Evolutionary conservation across 306 rosid genomes (phyloP).

Genomic region (Gastrolobium villosum): DNA sequence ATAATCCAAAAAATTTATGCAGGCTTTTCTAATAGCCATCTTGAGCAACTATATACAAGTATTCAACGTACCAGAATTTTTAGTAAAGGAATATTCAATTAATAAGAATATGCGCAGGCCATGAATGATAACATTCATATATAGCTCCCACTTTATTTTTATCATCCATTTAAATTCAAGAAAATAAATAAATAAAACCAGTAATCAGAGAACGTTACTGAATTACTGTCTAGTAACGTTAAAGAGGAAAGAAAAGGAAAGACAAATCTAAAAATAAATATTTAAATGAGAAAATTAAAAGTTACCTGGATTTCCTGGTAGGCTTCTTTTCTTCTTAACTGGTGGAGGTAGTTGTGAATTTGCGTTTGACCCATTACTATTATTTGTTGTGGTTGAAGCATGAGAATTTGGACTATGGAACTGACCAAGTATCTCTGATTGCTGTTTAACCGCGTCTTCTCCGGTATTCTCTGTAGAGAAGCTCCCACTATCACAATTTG

Average conservation of each 20-base stretch:
- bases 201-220: background rate
- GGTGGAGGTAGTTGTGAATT: slow-evolving; percentile 55
- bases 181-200: background rate
- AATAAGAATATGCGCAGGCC: slow-evolving; percentile 14
- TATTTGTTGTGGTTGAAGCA: slow-evolving; percentile 56
- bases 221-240: background rate
- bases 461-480: slow-evolving; percentile 61
- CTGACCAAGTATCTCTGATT: slow-evolving; percentile 45
- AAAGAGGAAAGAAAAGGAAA: background rate
- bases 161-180: slow-evolving; percentile 27
- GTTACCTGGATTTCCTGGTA: slow-evolving; percentile 86
- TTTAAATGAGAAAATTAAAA: background rate
- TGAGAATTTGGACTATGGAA: slow-evolving; percentile 63
- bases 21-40: background rate
- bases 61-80: background rate
- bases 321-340: slow-evolving; percentile 73
- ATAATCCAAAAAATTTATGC: background rate
- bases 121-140: background rate
- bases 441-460: slow-evolving; percentile 53
- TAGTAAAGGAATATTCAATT: background rate
- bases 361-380: slow-evolving; percentile 54
- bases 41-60: background rate
- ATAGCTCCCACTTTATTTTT: background rate
- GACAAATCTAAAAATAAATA: no score
- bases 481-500: slow-evolving; percentile 76